Evolutionary conservation across 2,329 filamentous ascomycete species (phyloP), one percentile per base, ranked within the genome.

Genomic region (Microdochium trichocladiopsis): DNA sequence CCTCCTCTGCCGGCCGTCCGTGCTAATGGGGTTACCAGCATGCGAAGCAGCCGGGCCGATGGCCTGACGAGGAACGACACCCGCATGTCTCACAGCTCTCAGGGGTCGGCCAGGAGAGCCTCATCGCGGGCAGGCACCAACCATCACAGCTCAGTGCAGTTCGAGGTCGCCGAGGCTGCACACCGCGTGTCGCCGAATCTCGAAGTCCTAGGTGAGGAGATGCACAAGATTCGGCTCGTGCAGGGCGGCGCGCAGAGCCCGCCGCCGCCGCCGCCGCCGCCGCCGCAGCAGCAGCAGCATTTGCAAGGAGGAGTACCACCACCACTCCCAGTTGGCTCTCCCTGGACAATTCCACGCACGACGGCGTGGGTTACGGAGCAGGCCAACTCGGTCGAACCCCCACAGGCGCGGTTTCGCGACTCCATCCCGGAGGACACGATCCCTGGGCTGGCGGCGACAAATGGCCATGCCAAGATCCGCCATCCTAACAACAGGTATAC

Each of bases 301-400:
- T 4, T 37, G 33, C 6, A 16, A 23, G 18, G n/a, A 47, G 43
- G 8, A 10, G 21, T 4, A 18, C 18, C 4, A 10, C 18, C 11
- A 23, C 5, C 9, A 47, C 18, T 11, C 33, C 33, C n/a, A n/a
- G 28, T 8, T 3, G 16, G 14, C 22, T 45, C 41, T 16, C 41
- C 41, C 5, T 45, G 41, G 41, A 12, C 41, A 18, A 18, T 45
- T 16, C 48, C 51, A 10, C 33, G 51, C 14, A 52, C 48, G 41
- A 52, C 36, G 12, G 51, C 48, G 47, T 52, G 51, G 51, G 51
- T 52, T 11, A 47, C 37, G 25, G 51, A 52, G 24, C 51, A 52
- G 36, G 18, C 49, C 24, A 22, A 22, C 41, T 45, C 41, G 10
- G 12, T 11, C 21, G 41, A 18, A 22, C 16, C 41, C 5, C 28